Percentiles rank a stretch among this genome's conserved stretches.
Conservation (phyloP, 768 basidiomycete genomes). For the Hypsizygus marmoreus region DNA sequence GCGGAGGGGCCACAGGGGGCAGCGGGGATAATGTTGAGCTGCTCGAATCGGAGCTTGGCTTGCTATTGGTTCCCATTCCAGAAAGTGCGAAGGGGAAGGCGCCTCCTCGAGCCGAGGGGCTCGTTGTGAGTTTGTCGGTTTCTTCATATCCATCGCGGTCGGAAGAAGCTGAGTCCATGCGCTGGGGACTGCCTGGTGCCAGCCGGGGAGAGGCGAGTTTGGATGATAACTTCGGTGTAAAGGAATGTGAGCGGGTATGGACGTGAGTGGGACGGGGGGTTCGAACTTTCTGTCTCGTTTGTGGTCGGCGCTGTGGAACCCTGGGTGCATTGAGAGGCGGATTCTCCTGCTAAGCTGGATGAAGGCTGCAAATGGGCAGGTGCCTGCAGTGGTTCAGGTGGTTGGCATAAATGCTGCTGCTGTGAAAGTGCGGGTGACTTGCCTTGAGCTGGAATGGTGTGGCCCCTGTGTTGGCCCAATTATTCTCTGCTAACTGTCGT, state of each 20-base stretch:
- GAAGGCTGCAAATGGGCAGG: too few relatives aligned
- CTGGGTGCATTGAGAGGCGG: too few relatives aligned
- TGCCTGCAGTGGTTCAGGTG: too few relatives aligned
- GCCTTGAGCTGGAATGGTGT: too few relatives aligned
- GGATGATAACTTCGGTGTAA: constrained; percentile 71
- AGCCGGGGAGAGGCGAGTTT: constrained; percentile 62
- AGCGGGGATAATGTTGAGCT: background rate
- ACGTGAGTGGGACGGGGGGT: too few relatives aligned
- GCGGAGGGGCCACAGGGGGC: constrained; percentile 2
- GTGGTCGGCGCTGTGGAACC: too few relatives aligned
- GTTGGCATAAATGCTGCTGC: too few relatives aligned
- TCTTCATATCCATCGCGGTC: constrained; percentile 32
- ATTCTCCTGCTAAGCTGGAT: too few relatives aligned
- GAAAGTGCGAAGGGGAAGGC: constrained; percentile 17
- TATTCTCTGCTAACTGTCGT: too few relatives aligned
- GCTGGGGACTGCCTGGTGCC: constrained; percentile 54
- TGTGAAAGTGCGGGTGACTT: too few relatives aligned
- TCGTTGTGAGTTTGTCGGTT: constrained; percentile 9
- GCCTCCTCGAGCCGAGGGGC: constrained; percentile 6
- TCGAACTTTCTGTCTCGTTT: too few relatives aligned
- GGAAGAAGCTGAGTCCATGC: constrained; percentile 51
- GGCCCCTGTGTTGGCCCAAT: too few relatives aligned
- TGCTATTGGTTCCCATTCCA: constrained; percentile 3
- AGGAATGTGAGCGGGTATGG: constrained; percentile 68
- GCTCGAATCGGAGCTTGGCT: constrained; percentile 9